phyloP scores from a whole-genome alignment of 768 basidiomycete genomes.

The Tulasnella sp. region DNA sequence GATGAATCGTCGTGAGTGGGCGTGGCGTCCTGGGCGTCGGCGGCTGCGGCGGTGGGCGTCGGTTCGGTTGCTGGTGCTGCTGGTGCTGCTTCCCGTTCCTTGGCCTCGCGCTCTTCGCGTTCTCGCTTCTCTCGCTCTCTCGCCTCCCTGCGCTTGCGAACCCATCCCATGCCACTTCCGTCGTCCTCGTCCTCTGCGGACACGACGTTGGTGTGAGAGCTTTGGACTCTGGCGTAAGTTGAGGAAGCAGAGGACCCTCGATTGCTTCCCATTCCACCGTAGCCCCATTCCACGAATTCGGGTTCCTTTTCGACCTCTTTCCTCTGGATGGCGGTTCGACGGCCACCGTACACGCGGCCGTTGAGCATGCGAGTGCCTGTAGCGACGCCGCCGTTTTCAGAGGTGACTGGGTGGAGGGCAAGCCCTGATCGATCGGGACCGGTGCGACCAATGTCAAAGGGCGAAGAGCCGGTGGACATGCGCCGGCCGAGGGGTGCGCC shows the following conservation, averaged over 20 bases:
- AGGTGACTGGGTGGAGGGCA: constrained; percentile 39
- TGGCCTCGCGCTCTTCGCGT: constrained; percentile 34
- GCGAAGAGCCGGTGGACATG: constrained; percentile 34
- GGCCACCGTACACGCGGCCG: constrained; percentile 75
- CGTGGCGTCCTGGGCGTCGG: constrained; percentile 21
- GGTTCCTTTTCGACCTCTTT: constrained; percentile 53
- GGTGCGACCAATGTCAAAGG: constrained; percentile 38
- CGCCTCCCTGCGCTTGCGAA: constrained; percentile 59
- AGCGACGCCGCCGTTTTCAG: constrained; percentile 41
- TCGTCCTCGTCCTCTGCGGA: constrained; percentile 65
- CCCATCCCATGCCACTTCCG: constrained; percentile 87
- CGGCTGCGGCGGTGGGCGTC: constrained; percentile 7
- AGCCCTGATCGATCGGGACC: constrained; percentile 44
- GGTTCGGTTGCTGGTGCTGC: background rate
- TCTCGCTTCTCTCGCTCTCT: constrained; percentile 50
- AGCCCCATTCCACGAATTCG: constrained; percentile 92
- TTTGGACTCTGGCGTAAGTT: constrained; percentile 48
- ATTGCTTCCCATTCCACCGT: constrained; percentile 75
- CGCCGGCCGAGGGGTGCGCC: constrained; percentile 29
- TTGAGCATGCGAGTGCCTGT: constrained; percentile 64
- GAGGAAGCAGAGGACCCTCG: constrained; percentile 44
- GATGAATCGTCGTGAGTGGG: background rate
- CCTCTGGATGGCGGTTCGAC: constrained; percentile 38
- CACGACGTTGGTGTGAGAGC: constrained; percentile 39
- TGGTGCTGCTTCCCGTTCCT: background rate